Conservation (phyloP, 768 basidiomycete genomes). For the Wakefieldia striispora region DNA sequence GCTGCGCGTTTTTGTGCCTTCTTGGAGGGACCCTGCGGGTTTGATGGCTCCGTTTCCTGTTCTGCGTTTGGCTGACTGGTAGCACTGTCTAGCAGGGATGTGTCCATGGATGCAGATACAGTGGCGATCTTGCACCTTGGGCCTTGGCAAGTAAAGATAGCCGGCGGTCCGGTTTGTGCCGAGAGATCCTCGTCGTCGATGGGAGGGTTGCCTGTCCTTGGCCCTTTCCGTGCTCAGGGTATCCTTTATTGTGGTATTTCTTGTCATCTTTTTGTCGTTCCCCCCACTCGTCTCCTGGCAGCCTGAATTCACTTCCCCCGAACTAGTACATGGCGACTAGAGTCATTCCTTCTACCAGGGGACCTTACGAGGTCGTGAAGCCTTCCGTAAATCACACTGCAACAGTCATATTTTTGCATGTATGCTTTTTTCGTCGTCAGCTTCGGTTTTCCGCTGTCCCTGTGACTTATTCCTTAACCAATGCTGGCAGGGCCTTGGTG, state of each 20-base stretch:
- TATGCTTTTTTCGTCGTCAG: constrained; percentile 35
- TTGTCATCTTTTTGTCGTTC: not conserved
- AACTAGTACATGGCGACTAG: constrained; percentile 14
- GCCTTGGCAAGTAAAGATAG: not conserved
- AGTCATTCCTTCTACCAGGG: constrained; percentile 19
- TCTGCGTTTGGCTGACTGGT: constrained; percentile 13
- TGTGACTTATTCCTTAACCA: constrained; percentile 2
- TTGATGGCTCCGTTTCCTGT: constrained; percentile 12
- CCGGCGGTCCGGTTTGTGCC: constrained; percentile 23
- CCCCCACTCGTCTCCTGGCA: too few species aligned
- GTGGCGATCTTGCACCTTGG: constrained; percentile 4
- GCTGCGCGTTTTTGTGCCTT: constrained; percentile 74
- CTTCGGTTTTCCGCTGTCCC: not conserved
- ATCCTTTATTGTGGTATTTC: constrained; percentile 3
- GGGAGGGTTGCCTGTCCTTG: too few species aligned
- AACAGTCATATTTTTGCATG: constrained; percentile 89
- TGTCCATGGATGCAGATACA: constrained; percentile 18
- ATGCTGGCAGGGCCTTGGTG: constrained; percentile 63
- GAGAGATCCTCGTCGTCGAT: not conserved
- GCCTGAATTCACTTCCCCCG: not conserved
- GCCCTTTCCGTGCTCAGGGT: constrained; percentile 1
- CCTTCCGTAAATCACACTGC: constrained; percentile 70
- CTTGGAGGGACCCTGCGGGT: constrained; percentile 56
- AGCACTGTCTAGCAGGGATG: constrained; percentile 7
- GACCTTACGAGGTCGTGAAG: constrained; percentile 47